Conservation (phyloP, 805 yeast genomes). For the Yarrowia sp. region DNA sequence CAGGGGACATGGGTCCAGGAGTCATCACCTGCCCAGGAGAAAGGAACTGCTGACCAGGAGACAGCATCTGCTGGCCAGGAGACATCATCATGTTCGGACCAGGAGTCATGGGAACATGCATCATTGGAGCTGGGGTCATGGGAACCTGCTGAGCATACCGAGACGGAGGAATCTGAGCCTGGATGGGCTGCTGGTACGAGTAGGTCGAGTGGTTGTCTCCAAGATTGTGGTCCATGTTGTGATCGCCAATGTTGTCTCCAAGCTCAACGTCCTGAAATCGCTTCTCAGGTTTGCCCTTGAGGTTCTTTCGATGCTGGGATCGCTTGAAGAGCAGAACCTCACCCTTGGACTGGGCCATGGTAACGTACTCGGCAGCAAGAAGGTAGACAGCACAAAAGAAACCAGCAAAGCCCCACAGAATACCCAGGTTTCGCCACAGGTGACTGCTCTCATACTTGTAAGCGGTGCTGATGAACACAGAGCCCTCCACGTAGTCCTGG, state of each 20-base stretch:
- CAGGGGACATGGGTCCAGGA: slow-evolving; percentile 11
- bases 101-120: slow-evolving; percentile 8
- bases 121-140: slow-evolving; percentile 5
- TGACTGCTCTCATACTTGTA: slow-evolving; percentile 57
- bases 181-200: slow-evolving; percentile 29
- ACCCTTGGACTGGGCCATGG: slow-evolving; percentile 56
- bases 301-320: slow-evolving; percentile 23
- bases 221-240: slow-evolving; percentile 44
- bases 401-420: slow-evolving; percentile 61
- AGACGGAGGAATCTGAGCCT: slow-evolving; percentile 15
- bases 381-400: slow-evolving; percentile 64
- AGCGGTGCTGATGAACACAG: slow-evolving; percentile 55
- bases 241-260: slow-evolving; percentile 43
- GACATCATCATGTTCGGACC: slow-evolving; percentile 2
- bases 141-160: slow-evolving; percentile 7
- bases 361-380: slow-evolving; percentile 57
- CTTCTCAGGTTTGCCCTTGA: slow-evolving; percentile 41
- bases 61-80: slow-evolving; percentile 3
- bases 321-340: slow-evolving; percentile 63
- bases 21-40: slow-evolving; percentile 15
- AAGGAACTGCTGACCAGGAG: background rate
- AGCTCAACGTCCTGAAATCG: slow-evolving; percentile 45
- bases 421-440: slow-evolving; percentile 72
- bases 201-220: slow-evolving; percentile 45
- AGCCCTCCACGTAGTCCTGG: slow-evolving; percentile 58